A percentile compares a stretch with the other conserved stretches of the same genome.
Evolutionary conservation across 148 eudicot genomes (phyloP).

Genomic region (Suaeda aralocaspica): DNA sequence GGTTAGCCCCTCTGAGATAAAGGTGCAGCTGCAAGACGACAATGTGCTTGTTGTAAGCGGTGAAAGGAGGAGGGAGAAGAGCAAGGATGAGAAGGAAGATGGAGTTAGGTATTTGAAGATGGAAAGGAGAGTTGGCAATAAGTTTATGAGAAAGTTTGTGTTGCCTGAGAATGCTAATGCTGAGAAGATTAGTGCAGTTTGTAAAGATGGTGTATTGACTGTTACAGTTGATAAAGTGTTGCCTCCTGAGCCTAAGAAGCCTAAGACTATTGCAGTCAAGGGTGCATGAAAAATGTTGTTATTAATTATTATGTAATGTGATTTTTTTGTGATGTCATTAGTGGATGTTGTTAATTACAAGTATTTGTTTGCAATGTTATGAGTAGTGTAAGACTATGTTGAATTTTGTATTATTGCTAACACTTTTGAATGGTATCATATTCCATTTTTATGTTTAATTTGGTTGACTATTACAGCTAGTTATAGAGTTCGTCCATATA

Average conservation of each 20-base stretch:
- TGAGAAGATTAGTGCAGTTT: constrained; percentile 46
- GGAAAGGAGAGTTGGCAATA: constrained; percentile 74
- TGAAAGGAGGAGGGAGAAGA: constrained; percentile 40
- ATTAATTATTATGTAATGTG: no score
- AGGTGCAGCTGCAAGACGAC: constrained; percentile 62
- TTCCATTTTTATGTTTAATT: no score
- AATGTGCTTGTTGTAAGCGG: constrained; percentile 58
- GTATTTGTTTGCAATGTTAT: no score
- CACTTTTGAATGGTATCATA: no score
- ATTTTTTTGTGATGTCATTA: no score
- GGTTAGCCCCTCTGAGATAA: constrained; percentile 41
- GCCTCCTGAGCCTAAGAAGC: constrained; percentile 70
- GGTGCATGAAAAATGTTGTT: constrained; percentile 27
- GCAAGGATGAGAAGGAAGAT: constrained; percentile 47
- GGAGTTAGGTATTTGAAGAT: constrained; percentile 59
- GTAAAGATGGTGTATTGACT: constrained; percentile 65
- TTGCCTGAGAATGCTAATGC: constrained; percentile 63
- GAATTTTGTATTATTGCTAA: no score
- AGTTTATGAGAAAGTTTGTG: constrained; percentile 70
- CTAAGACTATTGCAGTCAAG: constrained; percentile 60
- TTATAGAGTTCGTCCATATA: no score
- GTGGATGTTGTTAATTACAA: no score
- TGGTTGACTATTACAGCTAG: no score
- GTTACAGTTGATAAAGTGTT: constrained; percentile 57
- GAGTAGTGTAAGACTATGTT: no score